Percentiles rank a stretch among this genome's conserved stretches.
phyloP scores from a whole-genome alignment of 768 basidiomycete species.

The Boletus rex-veris region DNA sequence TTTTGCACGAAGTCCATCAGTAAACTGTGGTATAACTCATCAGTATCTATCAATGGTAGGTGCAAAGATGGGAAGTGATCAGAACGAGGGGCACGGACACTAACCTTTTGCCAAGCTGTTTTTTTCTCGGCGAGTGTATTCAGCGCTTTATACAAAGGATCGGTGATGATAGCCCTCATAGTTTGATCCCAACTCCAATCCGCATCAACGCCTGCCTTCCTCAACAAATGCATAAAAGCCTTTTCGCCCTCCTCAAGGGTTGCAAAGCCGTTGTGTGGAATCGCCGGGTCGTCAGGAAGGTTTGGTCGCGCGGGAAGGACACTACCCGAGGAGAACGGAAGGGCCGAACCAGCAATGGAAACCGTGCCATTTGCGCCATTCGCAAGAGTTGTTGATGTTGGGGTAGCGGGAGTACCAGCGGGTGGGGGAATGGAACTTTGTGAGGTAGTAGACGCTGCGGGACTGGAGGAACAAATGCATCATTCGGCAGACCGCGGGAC shows the following conservation, averaged over 20 bases:
- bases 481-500: neutral
- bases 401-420: conserved; percentile 40
- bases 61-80: neutral
- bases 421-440: conserved; percentile 40
- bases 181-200: conserved; percentile 98
- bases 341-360: conserved; percentile 50
- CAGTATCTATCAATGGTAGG: neutral
- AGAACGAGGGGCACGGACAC: conserved; percentile 16
- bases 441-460: conserved; percentile 42
- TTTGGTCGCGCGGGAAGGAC: conserved; percentile 72
- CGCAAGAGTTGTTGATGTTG: conserved; percentile 38
- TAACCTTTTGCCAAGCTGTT: conserved; percentile 87
- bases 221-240: conserved; percentile 87
- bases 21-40: conserved; percentile 47
- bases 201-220: conserved; percentile 86
- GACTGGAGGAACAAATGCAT: conserved; percentile 11
- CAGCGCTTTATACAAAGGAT: conserved; percentile 93
- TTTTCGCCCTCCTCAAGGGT: conserved; percentile 90
- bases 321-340: conserved; percentile 59
- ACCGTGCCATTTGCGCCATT: conserved; percentile 46
- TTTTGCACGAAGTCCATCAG: conserved; percentile 68
- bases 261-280: conserved; percentile 85
- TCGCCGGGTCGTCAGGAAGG: conserved; percentile 81
- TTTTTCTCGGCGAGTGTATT: conserved; percentile 95
- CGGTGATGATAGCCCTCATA: conserved; percentile 97